Conservation (phyloP, 2,329 filamentous ascomycete species). For the Cercospora beticola region DNA sequence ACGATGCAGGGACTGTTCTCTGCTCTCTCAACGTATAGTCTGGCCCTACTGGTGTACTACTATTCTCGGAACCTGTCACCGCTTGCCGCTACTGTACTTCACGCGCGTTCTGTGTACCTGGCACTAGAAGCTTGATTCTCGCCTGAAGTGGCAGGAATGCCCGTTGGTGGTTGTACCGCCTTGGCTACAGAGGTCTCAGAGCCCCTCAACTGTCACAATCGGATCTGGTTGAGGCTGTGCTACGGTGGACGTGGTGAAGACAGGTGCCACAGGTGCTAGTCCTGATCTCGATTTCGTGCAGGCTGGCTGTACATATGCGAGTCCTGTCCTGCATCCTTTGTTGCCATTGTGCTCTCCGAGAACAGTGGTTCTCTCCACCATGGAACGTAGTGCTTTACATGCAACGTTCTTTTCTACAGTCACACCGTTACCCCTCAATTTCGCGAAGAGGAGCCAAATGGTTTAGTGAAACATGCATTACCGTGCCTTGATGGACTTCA, state of each 20-base stretch:
- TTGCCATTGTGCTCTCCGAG: background rate
- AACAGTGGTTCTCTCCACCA: background rate
- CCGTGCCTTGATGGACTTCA: too few species aligned
- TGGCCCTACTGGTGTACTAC: background rate
- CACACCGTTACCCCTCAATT: background rate
- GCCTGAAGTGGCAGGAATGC: background rate
- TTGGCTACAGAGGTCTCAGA: background rate
- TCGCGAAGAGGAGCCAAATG: background rate
- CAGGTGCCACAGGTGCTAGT: background rate
- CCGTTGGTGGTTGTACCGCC: background rate
- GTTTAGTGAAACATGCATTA: background rate
- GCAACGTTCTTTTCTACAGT: background rate
- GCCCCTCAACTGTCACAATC: background rate
- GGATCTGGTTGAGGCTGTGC: background rate
- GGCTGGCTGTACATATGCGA: background rate
- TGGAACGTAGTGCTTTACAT: background rate
- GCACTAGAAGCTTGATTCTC: constrained; percentile 5
- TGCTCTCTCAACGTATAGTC: background rate
- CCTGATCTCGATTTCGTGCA: background rate
- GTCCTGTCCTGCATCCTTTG: background rate
- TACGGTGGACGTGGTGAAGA: background rate
- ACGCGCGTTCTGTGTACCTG: background rate
- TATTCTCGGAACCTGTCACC: background rate
- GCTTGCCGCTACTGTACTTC: background rate
- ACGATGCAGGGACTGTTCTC: background rate